These are phyloP conservation scores for Colletotrichum sp. DNA, from an alignment of 2,329 filamentous ascomycete species.

Conservation along the genomic window DNA sequence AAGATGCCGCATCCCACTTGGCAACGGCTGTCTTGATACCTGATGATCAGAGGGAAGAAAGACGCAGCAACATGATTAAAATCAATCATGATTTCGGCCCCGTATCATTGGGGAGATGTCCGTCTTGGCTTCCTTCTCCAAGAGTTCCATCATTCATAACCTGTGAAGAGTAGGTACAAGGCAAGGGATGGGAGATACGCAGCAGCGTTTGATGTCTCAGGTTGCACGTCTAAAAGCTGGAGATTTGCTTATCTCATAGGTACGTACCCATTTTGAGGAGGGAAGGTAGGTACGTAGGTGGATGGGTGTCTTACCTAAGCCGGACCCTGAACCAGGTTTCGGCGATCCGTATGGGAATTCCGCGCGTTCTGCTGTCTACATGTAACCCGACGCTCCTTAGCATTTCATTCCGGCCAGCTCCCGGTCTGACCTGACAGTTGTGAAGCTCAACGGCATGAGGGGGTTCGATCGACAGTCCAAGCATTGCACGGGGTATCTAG, in stretches of 20 bases:
- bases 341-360: neutral
- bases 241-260: neutral
- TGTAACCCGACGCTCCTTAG: slow-evolving; percentile 2
- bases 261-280: neutral
- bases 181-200: neutral
- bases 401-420: neutral
- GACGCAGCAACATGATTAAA: neutral
- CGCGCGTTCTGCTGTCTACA: neutral
- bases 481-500: neutral
- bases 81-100: neutral
- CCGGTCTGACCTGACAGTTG: neutral
- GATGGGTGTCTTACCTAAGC: neutral
- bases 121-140: neutral
- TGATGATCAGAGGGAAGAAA: neutral
- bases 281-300: neutral
- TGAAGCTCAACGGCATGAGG: neutral
- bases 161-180: neutral
- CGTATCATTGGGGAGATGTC: neutral
- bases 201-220: slow-evolving; percentile 5
- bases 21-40: neutral
- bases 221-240: slow-evolving; percentile 1
- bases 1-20: slow-evolving; percentile 1
- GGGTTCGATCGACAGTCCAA: neutral
- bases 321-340: neutral
- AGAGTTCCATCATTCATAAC: neutral